Base-by-base conservation (phyloP, 495 filamentous ascomycete species). In the Daldinia bambusicola region DNA sequence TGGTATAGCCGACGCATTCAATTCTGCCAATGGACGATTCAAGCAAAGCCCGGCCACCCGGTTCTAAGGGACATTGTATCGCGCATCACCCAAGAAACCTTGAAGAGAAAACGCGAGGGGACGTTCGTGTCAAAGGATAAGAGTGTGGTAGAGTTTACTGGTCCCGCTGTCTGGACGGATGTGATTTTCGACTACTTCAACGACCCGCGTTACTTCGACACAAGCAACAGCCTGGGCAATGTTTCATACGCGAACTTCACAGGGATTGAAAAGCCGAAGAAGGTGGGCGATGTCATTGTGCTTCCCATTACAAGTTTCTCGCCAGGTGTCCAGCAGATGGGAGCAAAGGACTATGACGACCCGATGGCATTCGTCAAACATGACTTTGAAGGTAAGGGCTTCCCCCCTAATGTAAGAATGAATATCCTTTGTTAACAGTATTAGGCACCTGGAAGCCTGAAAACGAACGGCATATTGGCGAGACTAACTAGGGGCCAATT, bases 21-120 rank as follows among this genome's bases (percentile, higher is more conserved):
- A 75, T 99, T 99, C 79, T 99, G 95, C 79, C 95, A 99, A 77
- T 99, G 95, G 95, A 99, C 95, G 4, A 97, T 99, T 57, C 95
- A 98, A 76, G 82, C 92, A 45, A 99, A 99, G 78, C 91, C 95
- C 0, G 95, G 95, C 7, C 95, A 99, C 75, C 95, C 95, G 0
- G 90, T 98, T 20, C 83, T 99, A 52, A 87, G 92, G 30, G 93
- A 98, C 63, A 88, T 98, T 57, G 92, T 99, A 31, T 86, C 92
- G 13, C 90, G 89, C 66, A 92, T 99, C 74, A 97, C 94, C 0
- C 84, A 91, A 69, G 88, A 93, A 75, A 91, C 94, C 6, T 82
- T 98, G 41, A 85, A 87, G 61, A 87, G 90, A 78, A 95, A 97
- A 81, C 83, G 85, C 67, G 82, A 82, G 18, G 92, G 92, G 1